A percentile compares a stretch with the other conserved stretches of the same genome.
Conservation (phyloP, 148 eudicot species). For the Oxyria digyna region DNA sequence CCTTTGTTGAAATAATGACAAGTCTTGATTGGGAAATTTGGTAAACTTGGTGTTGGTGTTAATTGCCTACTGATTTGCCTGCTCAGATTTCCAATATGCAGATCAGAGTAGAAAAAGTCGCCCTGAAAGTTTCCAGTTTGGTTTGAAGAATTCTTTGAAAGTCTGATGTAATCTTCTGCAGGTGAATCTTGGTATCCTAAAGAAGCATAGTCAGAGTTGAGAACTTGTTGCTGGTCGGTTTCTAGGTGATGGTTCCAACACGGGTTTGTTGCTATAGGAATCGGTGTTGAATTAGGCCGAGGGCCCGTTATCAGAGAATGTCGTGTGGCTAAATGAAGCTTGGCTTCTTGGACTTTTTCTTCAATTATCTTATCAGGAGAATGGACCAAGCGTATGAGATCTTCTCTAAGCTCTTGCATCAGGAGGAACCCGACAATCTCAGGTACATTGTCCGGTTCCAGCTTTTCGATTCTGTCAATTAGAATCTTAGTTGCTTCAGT, state of each 20-base stretch:
- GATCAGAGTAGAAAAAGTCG: slow-evolving; percentile 30
- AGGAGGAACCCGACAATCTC: slow-evolving; percentile 53
- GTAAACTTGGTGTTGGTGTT: slow-evolving; percentile 31
- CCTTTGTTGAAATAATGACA: slow-evolving; percentile 80
- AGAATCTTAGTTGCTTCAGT: slow-evolving; percentile 34
- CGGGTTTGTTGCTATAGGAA: slow-evolving; percentile 1
- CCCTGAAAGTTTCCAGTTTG: slow-evolving; percentile 17
- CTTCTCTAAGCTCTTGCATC: slow-evolving; percentile 32
- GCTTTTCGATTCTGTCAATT: slow-evolving; percentile 30
- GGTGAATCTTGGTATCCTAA: slow-evolving; percentile 24
- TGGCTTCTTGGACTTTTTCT: slow-evolving; percentile 32
- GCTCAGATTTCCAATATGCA: slow-evolving; percentile 12
- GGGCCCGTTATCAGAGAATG: slow-evolving; percentile 21
- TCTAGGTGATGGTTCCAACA: slow-evolving; percentile 32
- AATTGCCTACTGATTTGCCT: slow-evolving; percentile 24
- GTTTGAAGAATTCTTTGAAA: slow-evolving; percentile 11
- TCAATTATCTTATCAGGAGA: slow-evolving; percentile 45
- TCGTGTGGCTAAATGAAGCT: slow-evolving; percentile 29
- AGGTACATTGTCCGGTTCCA: slow-evolving; percentile 54
- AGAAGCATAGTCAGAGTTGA: slow-evolving; percentile 20
- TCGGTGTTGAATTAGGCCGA: slow-evolving; percentile 15
- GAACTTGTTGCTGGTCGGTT: slow-evolving; percentile 5
- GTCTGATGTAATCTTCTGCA: slow-evolving; percentile 22
- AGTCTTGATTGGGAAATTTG: slow-evolving; percentile 48
- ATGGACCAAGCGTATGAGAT: slow-evolving; percentile 53